Evolutionary conservation across 257 asterid species (phyloP).

Genomic region (Solanum pennellii): DNA sequence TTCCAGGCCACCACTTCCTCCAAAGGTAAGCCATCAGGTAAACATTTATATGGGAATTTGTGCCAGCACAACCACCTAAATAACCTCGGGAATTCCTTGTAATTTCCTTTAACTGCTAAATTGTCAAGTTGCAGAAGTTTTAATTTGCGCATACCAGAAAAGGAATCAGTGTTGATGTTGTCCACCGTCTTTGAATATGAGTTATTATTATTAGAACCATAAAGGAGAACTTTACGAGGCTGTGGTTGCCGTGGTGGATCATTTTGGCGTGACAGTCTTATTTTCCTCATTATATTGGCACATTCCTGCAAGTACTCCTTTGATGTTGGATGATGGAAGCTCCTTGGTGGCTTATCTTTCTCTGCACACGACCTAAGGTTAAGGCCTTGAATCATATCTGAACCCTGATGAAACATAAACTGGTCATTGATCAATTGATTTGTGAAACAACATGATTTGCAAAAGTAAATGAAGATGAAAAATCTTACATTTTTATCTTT

Average conservation of each 20-base stretch:
- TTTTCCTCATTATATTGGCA: not conserved
- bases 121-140: not conserved
- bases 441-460: not conserved
- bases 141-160: not conserved
- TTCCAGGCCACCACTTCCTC: not conserved
- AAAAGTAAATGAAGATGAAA: not conserved
- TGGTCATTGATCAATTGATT: not conserved
- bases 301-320: not conserved
- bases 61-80: slow-evolving; percentile 4
- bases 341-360: not conserved
- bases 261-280: not conserved
- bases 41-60: not conserved
- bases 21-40: not conserved
- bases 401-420: not conserved
- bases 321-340: not conserved
- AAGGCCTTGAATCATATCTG: not conserved
- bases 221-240: not conserved
- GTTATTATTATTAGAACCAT: not conserved
- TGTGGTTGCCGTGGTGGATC: not conserved
- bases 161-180: not conserved
- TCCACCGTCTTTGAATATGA: not conserved
- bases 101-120: not conserved
- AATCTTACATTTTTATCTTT: not conserved
- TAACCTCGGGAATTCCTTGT: not conserved
- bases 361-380: not conserved